Conservation (phyloP, 352 stramenopile genomes). For the Pythium sp. region DNA sequence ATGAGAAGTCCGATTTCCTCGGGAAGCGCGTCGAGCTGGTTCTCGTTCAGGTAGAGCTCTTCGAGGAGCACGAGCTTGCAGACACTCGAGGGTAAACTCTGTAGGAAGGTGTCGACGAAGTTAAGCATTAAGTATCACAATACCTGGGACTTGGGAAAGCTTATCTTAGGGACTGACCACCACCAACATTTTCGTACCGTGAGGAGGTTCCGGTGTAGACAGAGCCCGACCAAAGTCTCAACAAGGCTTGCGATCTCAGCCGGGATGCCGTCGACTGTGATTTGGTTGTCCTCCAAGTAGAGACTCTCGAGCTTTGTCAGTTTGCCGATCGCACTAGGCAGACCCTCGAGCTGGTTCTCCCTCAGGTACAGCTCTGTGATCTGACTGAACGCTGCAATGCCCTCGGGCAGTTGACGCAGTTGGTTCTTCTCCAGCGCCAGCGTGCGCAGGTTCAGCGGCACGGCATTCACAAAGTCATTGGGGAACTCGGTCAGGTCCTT, state of each 20-base stretch:
- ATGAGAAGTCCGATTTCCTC: conserved; percentile 71
- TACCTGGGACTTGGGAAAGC: neutral
- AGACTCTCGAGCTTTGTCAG: conserved; percentile 71
- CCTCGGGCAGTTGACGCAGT: conserved; percentile 46
- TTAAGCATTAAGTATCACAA: neutral
- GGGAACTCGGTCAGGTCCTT: conserved; percentile 69
- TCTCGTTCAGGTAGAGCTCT: conserved; percentile 86
- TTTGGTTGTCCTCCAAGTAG: conserved; percentile 85
- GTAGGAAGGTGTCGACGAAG: neutral
- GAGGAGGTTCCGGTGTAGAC: conserved; percentile 78
- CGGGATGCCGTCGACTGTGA: conserved; percentile 62
- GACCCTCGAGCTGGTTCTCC: conserved; percentile 60
- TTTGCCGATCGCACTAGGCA: conserved; percentile 52
- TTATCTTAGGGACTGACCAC: neutral
- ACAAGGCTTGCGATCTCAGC: conserved; percentile 42
- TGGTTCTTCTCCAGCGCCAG: conserved; percentile 83
- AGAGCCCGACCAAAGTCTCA: conserved; percentile 57
- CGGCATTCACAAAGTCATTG: conserved; percentile 39
- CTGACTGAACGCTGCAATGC: conserved; percentile 43
- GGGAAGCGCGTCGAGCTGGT: conserved; percentile 56
- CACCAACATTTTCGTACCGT: conserved; percentile 28
- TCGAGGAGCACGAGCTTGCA: conserved; percentile 66
- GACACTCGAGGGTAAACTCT: conserved; percentile 63
- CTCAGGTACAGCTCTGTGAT: conserved; percentile 84
- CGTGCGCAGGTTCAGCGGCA: conserved; percentile 65